Conservation (phyloP, 2,329 filamentous ascomycete genomes). For the Didymellaceae sp. region DNA sequence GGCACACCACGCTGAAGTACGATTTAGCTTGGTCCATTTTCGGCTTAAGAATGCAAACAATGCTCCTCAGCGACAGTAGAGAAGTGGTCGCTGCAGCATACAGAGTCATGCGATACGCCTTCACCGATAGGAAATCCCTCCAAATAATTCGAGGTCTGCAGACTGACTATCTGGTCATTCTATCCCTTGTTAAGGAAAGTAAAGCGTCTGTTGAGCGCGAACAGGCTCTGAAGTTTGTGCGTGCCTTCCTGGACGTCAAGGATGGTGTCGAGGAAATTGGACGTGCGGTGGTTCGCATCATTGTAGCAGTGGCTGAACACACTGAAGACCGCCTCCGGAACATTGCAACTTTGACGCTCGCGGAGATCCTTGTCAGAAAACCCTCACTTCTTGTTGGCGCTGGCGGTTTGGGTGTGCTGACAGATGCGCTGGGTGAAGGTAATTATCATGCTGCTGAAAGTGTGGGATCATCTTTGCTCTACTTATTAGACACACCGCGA, state of each 20-base stretch:
- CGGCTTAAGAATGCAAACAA: conserved; percentile 88
- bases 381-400: conserved; percentile 81
- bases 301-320: conserved; percentile 89
- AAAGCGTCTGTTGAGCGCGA: conserved; percentile 98
- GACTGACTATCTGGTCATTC: conserved; percentile 89
- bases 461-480: conserved; percentile 84
- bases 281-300: conserved; percentile 82
- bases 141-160: conserved; percentile 86
- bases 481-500: conserved; percentile 83
- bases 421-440: conserved; percentile 90
- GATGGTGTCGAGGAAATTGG: conserved; percentile 89
- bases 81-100: conserved; percentile 97
- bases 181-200: conserved; percentile 92
- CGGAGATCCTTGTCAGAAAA: conserved; percentile 88
- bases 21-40: conserved; percentile 97
- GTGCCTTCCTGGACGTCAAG: conserved; percentile 94
- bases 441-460: conserved; percentile 93
- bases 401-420: conserved; percentile 83
- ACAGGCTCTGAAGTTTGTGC: conserved; percentile 94
- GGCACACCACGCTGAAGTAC: conserved; percentile 91
- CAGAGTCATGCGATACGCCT: conserved; percentile 89
- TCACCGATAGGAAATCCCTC: conserved; percentile 88
- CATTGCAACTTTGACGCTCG: conserved; percentile 90
- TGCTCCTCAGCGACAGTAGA: conserved; percentile 93
- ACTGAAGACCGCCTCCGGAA: conserved; percentile 83